Percentiles rank a stretch among this genome's conserved stretches.
Evolutionary conservation across 345 rosid species (phyloP).

Genomic region (Pistacia vera): DNA sequence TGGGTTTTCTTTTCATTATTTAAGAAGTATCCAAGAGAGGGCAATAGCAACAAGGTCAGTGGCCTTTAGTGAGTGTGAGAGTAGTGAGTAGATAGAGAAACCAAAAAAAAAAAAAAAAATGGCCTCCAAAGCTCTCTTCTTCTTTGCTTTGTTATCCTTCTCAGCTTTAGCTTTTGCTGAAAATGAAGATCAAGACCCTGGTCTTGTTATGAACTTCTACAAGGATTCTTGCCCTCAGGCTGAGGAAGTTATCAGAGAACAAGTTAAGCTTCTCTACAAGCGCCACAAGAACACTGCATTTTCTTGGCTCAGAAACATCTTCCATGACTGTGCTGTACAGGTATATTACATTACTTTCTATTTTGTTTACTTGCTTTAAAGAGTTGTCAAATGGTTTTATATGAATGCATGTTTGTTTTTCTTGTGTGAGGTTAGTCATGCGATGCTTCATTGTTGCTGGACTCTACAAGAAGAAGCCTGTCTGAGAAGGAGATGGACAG

Average conservation of each 20-base stretch:
- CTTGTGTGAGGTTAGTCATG: conserved; percentile 58
- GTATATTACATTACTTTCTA: conserved; percentile 23
- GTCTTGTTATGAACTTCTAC: conserved; percentile 84
- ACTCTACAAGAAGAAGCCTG: conserved; percentile 89
- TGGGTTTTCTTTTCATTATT: conserved; percentile 26
- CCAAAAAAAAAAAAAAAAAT: conserved; percentile 21
- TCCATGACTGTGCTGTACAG: conserved; percentile 98
- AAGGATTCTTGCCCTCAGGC: conserved; percentile 94
- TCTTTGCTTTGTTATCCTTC: conserved; percentile 43
- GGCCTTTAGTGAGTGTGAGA: conserved; percentile 18
- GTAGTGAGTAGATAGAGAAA: neutral
- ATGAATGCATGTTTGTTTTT: conserved; percentile 4
- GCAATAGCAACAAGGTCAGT: conserved; percentile 16
- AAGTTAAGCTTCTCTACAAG: conserved; percentile 91
- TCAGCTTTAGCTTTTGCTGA: conserved; percentile 53
- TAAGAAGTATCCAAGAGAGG: conserved; percentile 26
- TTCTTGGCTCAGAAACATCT: conserved; percentile 98
- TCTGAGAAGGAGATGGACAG: conserved; percentile 97
- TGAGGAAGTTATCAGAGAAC: conserved; percentile 85
- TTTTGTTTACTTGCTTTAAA: neutral
- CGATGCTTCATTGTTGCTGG: conserved; percentile 94
- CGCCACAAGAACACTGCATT: conserved; percentile 99
- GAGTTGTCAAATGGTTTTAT: too few species aligned
- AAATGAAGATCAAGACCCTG: conserved; percentile 49
- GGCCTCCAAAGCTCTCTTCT: conserved; percentile 52